Evolutionary conservation across 2,329 filamentous ascomycete species (phyloP).

Genomic region (Reticulascus tulasneorum): DNA sequence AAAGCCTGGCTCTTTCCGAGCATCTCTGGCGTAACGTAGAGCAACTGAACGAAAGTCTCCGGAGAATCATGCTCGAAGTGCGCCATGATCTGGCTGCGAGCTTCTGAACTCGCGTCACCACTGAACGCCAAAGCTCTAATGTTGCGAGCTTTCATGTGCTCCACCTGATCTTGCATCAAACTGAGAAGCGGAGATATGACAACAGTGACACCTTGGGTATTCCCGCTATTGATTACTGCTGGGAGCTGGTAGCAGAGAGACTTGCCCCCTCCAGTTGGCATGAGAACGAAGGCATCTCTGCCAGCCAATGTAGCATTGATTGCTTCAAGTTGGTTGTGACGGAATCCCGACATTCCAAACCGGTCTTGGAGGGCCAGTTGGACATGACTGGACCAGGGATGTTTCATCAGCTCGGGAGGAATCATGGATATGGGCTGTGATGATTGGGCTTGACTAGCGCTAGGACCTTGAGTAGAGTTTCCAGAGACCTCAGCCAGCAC

Average conservation of each 20-base stretch:
- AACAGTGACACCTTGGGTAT: conserved; percentile 80
- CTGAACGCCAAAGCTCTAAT: conserved; percentile 83
- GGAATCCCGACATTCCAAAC: conserved; percentile 82
- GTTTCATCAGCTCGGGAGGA: conserved; percentile 54
- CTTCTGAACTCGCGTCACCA: conserved; percentile 62
- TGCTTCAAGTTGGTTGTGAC: conserved; percentile 87
- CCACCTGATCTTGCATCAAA: conserved; percentile 95
- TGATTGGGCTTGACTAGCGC: conserved; percentile 22
- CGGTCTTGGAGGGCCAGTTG: conserved; percentile 73
- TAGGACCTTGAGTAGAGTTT: conserved; percentile 32
- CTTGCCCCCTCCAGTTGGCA: conserved; percentile 97
- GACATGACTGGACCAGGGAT: conserved; percentile 84
- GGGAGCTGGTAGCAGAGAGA: conserved; percentile 96
- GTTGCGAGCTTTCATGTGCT: conserved; percentile 68
- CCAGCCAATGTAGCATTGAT: conserved; percentile 90
- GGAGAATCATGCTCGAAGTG: conserved; percentile 59
- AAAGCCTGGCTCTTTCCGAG: conserved; percentile 75
- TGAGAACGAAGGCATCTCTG: conserved; percentile 89
- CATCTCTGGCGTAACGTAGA: conserved; percentile 98
- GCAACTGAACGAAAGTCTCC: conserved; percentile 74
- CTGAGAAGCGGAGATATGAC: conserved; percentile 94
- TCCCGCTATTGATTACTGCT: conserved; percentile 75
- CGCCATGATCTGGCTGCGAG: conserved; percentile 63
- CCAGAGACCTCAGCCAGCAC: conserved; percentile 47
- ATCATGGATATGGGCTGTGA: conserved; percentile 30